A percentile compares a stretch with the other conserved stretches of the same genome.
Conservation (phyloP, 2,329 filamentous ascomycete genomes). For the Dryadomyces quercivorus region DNA sequence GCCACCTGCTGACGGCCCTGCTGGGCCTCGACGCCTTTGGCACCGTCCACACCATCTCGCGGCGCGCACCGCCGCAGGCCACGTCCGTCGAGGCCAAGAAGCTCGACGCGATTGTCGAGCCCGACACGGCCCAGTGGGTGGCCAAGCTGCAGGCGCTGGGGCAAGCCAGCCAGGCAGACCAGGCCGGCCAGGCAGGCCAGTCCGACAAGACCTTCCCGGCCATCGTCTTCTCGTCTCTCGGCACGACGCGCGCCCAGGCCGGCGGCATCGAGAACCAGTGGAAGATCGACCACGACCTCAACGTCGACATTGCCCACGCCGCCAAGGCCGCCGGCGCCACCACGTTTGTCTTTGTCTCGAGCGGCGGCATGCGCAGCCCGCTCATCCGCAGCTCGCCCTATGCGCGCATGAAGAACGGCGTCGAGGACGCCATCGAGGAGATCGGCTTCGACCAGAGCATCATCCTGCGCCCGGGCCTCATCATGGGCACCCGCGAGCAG, state of each 20-base stretch:
- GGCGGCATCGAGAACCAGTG: slow-evolving; percentile 71
- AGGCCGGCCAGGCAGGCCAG: slow-evolving; percentile 36
- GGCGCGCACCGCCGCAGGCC: slow-evolving; percentile 45
- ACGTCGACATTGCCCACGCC: slow-evolving; percentile 62
- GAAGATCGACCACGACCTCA: slow-evolving; percentile 80
- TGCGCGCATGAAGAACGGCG: slow-evolving; percentile 70
- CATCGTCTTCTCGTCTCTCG: slow-evolving; percentile 66
- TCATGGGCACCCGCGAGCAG: slow-evolving; percentile 60
- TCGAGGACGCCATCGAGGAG: slow-evolving; percentile 64
- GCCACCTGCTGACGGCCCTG: slow-evolving; percentile 58
- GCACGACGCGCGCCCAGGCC: slow-evolving; percentile 64
- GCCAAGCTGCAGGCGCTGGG: slow-evolving; percentile 38
- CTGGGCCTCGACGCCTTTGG: slow-evolving; percentile 39
- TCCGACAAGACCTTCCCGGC: slow-evolving; percentile 30
- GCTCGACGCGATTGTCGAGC: slow-evolving; percentile 52
- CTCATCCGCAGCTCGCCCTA: slow-evolving; percentile 31
- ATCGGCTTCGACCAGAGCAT: slow-evolving; percentile 68
- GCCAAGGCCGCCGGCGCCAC: slow-evolving; percentile 61
- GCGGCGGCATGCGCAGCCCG: slow-evolving; percentile 32
- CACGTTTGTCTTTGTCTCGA: slow-evolving; percentile 68
- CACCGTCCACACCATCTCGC: slow-evolving; percentile 51
- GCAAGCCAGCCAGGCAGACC: slow-evolving; percentile 33
- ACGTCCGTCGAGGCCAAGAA: slow-evolving; percentile 35
- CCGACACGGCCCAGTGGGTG: slow-evolving; percentile 60
- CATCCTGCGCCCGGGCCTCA: slow-evolving; percentile 61